Percentiles rank a stretch among this genome's conserved stretches.
Conservation (phyloP, 805 yeast species). For the Nakazawaea molendinolei region DNA sequence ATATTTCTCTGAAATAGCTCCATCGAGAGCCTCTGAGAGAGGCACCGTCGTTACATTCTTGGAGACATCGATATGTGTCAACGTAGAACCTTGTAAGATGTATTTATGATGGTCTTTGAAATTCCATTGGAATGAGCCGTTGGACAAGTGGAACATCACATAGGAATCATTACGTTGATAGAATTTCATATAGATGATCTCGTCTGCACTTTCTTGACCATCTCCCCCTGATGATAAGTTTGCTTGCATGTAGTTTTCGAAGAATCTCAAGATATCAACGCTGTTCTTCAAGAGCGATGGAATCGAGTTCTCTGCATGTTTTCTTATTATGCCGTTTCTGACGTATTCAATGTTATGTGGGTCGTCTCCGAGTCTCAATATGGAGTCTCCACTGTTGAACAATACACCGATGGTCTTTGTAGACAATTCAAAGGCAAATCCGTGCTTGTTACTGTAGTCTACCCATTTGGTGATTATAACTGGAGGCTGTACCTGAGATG, state of each 20-base stretch:
- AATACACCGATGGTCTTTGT: conserved; percentile 87
- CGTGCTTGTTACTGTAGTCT: conserved; percentile 93
- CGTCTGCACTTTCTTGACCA: conserved; percentile 20
- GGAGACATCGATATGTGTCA: conserved; percentile 77
- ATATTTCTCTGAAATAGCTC: conserved; percentile 36
- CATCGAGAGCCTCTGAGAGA: conserved; percentile 38
- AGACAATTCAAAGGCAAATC: conserved; percentile 87
- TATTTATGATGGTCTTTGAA: conserved; percentile 89
- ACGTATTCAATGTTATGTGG: conserved; percentile 62
- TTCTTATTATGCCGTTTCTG: conserved; percentile 41
- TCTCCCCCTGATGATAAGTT: conserved; percentile 71
- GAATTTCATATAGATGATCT: conserved; percentile 11
- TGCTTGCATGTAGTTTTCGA: conserved; percentile 87
- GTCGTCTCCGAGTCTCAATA: conserved; percentile 57
- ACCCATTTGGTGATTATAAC: conserved; percentile 92
- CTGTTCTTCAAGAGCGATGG: conserved; percentile 56
- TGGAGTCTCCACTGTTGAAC: conserved; percentile 79
- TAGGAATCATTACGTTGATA: conserved; percentile 56
- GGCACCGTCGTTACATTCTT: conserved; percentile 66
- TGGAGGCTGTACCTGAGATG: conserved; percentile 41
- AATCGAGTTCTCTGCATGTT: conserved; percentile 32
- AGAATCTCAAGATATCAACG: conserved; percentile 80
- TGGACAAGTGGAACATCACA: conserved; percentile 89
- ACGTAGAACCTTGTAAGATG: conserved; percentile 67
- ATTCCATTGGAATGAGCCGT: conserved; percentile 90